Evolutionary conservation across 2,329 filamentous ascomycete genomes (phyloP), one percentile per base, ranked within the genome.

Genomic region (Ophiognomonia clavigignenti-juglandacearum): DNA sequence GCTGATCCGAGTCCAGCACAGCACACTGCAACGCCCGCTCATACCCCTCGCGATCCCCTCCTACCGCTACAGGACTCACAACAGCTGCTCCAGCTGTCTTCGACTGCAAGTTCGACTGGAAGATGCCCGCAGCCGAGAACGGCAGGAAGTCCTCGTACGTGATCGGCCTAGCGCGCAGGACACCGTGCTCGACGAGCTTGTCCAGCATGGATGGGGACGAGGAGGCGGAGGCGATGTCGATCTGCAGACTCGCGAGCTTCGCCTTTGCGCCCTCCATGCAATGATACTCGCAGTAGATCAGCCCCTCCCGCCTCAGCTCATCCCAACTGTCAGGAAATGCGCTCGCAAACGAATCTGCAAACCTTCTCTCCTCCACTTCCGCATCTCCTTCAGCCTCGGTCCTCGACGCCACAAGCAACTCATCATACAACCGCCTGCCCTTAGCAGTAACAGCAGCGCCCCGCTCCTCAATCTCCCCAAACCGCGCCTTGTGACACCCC

Each of bases 101-200:
- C 24, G 39, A 41, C 18, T 48, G 50, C 29, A 52, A 23, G 14
- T 52, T 52, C 13, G 43, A 47, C 36, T 52, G 50, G 23, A 52
- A 52, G 23, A 78, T 78, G 0, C 74, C 74, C 0, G 72, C 74
- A 0, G 74, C 75, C 1, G 72, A 75, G 2, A 78, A 57, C 0
- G 75, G 75, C 4, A 78, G 59, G 39, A 78, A 78, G 45, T 78
- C 75, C 48, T 78, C 75, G 47, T 78, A 78, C 0, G 68, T 75
- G 16, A 78, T 65, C 2, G 75, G 71, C 3, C 64, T 55, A 5
- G 61, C 63, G 32, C 62, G 54, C 22, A 20, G 31, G 9, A 27
- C 23, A 13, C 39, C 39, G 7, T 9, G 32, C 22, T 29, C 10
- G 0, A 77, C 31, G 3, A 63, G 22, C 0, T 64, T 63, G 0